These are phyloP conservation scores for Lenwebbia sp. DNA, from an alignment of 345 rosid genomes.

Conservation along the genomic window DNA sequence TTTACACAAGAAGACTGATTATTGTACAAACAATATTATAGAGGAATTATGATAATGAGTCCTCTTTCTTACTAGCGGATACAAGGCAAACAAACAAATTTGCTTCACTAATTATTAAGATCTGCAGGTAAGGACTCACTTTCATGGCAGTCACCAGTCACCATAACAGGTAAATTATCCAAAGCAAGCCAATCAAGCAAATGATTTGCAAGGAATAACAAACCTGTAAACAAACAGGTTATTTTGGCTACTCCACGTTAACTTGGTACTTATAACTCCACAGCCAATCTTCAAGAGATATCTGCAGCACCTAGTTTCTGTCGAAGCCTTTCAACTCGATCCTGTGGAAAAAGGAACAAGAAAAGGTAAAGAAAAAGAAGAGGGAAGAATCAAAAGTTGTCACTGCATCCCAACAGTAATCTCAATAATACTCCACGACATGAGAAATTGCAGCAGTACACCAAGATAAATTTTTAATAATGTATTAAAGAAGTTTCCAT, in stretches of 20 bases:
- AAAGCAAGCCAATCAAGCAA: neutral
- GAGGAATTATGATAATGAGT: neutral
- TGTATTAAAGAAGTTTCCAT: neutral
- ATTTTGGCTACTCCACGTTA: neutral
- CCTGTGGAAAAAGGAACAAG: neutral
- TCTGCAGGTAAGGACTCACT: neutral
- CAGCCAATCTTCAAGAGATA: neutral
- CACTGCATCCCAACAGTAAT: neutral
- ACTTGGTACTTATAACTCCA: neutral
- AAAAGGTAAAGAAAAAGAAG: neutral
- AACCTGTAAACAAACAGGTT: neutral
- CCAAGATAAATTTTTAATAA: neutral
- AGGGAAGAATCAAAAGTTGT: neutral
- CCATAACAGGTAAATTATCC: neutral
- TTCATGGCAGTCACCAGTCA: neutral
- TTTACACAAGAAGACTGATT: neutral
- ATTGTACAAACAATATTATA: neutral
- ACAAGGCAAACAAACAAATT: neutral
- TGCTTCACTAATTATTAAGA: neutral
- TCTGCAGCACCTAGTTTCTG: neutral
- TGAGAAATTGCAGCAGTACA: neutral
- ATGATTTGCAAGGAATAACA: neutral
- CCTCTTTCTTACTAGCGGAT: neutral
- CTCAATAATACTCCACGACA: neutral
- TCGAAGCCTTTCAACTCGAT: neutral